Evolutionary conservation across 192 early-diverging fungal genomes (phyloP).

Genomic region (Chytriomyces sp.): DNA sequence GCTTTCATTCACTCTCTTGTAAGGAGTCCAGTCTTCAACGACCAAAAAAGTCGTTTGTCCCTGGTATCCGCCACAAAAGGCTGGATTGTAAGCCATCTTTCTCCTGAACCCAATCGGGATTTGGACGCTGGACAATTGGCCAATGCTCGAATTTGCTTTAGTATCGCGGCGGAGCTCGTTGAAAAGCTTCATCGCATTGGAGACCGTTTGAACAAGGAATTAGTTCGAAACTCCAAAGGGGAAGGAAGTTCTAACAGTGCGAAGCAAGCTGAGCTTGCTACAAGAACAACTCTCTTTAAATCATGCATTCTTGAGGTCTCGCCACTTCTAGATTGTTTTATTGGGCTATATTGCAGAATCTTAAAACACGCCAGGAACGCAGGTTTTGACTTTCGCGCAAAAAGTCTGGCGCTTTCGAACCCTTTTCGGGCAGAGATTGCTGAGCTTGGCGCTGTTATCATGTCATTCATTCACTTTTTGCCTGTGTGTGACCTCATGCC

Average conservation of each 20-base stretch:
- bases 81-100: conserved; percentile 44
- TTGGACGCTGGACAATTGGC: conserved; percentile 32
- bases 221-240: background rate
- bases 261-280: background rate
- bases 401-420: background rate
- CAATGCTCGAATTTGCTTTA: conserved; percentile 39
- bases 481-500: background rate
- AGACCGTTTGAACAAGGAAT: conserved; percentile 14
- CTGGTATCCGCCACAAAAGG: conserved; percentile 37
- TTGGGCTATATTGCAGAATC: background rate
- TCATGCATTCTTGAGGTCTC: conserved; percentile 17
- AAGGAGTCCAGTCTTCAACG: conserved; percentile 40
- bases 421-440: conserved; percentile 27
- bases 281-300: conserved; percentile 9
- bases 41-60: conserved; percentile 29
- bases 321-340: conserved; percentile 2
- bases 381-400: background rate
- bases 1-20: conserved; percentile 43
- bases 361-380: background rate
- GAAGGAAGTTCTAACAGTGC: background rate
- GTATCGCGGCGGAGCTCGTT: conserved; percentile 44
- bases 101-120: conserved; percentile 16
- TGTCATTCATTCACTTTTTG: conserved; percentile 41
- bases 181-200: conserved; percentile 39
- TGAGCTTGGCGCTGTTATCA: conserved; percentile 35